Evolutionary conservation across 73 alveolate genomes (phyloP).

Genomic region (Breviolum minutum): DNA sequence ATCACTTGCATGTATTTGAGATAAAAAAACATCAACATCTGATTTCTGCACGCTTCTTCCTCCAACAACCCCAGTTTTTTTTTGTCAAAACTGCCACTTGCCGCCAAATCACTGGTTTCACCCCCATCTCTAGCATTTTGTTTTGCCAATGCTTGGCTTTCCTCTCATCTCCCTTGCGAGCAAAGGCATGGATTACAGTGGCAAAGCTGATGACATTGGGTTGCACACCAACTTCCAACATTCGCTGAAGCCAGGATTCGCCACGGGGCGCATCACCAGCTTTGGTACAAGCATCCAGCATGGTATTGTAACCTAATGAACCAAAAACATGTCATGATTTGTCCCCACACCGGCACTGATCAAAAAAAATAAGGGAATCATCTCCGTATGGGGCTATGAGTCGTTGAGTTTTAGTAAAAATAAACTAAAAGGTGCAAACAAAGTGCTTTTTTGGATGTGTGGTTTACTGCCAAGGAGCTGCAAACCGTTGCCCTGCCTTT

Average conservation of each 20-base stretch:
- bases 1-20: not conserved
- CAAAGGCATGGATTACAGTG: slow-evolving; percentile 72
- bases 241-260: slow-evolving; percentile 75
- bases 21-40: not conserved
- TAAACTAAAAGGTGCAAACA: too few relatives aligned
- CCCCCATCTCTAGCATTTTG: slow-evolving; percentile 52
- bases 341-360: too few relatives aligned
- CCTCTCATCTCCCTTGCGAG: slow-evolving; percentile 37
- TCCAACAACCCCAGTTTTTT: not conserved
- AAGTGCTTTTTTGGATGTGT: too few relatives aligned
- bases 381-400: too few relatives aligned
- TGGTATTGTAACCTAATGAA: slow-evolving; percentile 43
- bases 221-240: slow-evolving; percentile 34
- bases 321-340: too few relatives aligned
- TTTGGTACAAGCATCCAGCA: slow-evolving; percentile 74
- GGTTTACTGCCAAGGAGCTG: not conserved
- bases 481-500: slow-evolving; percentile 27
- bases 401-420: too few relatives aligned
- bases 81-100: not conserved
- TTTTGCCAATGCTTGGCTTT: slow-evolving; percentile 34
- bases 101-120: slow-evolving; percentile 25
- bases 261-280: slow-evolving; percentile 20
- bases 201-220: slow-evolving; percentile 85
- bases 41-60: not conserved
- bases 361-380: too few relatives aligned